A percentile compares a stretch with the other conserved stretches of the same genome.
Conservation (phyloP, 2,329 filamentous ascomycete species). For the Cytospora piceae region DNA sequence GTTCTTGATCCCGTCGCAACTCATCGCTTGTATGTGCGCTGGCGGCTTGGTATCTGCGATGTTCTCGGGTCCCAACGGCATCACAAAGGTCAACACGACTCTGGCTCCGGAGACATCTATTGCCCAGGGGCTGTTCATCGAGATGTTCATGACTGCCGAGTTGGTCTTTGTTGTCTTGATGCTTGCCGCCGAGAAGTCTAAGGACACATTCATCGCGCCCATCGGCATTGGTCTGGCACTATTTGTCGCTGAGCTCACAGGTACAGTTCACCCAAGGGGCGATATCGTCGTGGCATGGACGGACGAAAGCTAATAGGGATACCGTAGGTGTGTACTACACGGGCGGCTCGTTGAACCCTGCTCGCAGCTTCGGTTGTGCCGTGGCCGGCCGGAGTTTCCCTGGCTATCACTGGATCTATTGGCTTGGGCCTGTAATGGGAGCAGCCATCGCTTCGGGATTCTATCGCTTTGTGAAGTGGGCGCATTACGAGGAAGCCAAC, state of each 20-base stretch:
- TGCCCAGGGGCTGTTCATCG: conserved; percentile 61
- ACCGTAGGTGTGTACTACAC: conserved; percentile 44
- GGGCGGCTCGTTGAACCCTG: conserved; percentile 48
- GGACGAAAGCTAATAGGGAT: background rate
- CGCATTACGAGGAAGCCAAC: conserved; percentile 48
- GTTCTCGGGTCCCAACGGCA: conserved; percentile 50
- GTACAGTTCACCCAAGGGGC: too few relatives aligned
- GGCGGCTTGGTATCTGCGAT: conserved; percentile 58
- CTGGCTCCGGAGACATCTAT: conserved; percentile 49
- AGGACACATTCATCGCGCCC: conserved; percentile 67
- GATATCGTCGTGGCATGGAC: too few relatives aligned
- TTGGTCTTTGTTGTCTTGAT: conserved; percentile 66
- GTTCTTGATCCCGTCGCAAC: conserved; percentile 54
- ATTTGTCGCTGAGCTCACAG: conserved; percentile 54
- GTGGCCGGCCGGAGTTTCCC: conserved; percentile 44
- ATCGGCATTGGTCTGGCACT: conserved; percentile 68
- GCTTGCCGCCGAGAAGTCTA: conserved; percentile 69
- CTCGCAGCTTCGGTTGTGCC: conserved; percentile 49
- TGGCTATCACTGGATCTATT: conserved; percentile 49
- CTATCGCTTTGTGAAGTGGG: conserved; percentile 47
- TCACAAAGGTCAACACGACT: conserved; percentile 51
- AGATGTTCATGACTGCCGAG: conserved; percentile 63
- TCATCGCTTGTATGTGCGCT: conserved; percentile 57
- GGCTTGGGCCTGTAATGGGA: conserved; percentile 50
- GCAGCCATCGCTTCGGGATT: conserved; percentile 46